Percentiles rank a stretch among this genome's conserved stretches.
Conservation (phyloP, 352 stramenopile species). For the Pilasporangium apinafurcum region DNA sequence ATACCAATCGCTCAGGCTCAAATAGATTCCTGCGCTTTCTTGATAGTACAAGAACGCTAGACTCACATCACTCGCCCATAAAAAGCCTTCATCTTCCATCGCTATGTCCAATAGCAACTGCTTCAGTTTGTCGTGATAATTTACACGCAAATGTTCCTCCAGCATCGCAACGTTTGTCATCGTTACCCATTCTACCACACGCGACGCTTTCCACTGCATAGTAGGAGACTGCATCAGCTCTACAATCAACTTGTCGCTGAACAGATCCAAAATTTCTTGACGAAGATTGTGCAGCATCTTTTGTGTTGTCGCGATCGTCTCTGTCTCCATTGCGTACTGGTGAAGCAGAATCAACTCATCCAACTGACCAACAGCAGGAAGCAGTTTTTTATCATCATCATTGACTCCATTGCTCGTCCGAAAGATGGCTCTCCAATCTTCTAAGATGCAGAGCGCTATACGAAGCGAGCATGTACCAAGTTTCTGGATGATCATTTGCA, state of each 20-base stretch:
- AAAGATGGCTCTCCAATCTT: constrained; percentile 34
- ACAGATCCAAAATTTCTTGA: constrained; percentile 37
- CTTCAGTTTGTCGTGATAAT: constrained; percentile 50
- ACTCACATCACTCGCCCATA: constrained; percentile 53
- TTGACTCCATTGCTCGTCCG: not conserved
- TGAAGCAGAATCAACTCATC: constrained; percentile 39
- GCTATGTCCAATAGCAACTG: constrained; percentile 32
- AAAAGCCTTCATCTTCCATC: constrained; percentile 18
- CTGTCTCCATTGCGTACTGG: constrained; percentile 25
- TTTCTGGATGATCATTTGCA: constrained; percentile 23
- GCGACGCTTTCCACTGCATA: not conserved
- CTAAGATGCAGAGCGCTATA: constrained; percentile 21
- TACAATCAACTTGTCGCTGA: constrained; percentile 31
- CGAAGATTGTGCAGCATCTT: constrained; percentile 37
- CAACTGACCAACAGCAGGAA: constrained; percentile 11
- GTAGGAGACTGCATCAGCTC: constrained; percentile 20
- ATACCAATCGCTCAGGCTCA: constrained; percentile 68
- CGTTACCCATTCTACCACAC: constrained; percentile 16
- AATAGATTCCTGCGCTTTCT: constrained; percentile 45
- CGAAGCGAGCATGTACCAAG: constrained; percentile 18
- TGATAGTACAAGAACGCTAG: constrained; percentile 69
- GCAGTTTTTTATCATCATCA: not conserved
- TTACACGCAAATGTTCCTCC: constrained; percentile 31
- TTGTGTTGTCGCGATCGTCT: constrained; percentile 8
- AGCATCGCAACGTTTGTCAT: constrained; percentile 18